These are phyloP conservation scores for Acacia crassicarpa DNA, from an alignment of 306 rosid species.

Conservation along the genomic window DNA sequence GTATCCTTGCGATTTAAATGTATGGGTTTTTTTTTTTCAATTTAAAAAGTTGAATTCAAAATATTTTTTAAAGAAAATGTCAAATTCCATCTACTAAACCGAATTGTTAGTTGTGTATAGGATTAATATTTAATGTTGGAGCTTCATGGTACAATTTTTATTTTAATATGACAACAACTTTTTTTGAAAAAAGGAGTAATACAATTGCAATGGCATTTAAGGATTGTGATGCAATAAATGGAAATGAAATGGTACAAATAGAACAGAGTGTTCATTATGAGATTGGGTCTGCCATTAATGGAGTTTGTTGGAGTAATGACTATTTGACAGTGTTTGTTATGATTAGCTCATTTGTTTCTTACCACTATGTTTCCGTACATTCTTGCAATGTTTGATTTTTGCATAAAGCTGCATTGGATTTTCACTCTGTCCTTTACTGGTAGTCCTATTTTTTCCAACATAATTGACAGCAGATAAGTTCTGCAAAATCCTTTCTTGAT, in stretches of 20 bases:
- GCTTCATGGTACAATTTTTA: background rate
- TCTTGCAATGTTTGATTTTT: background rate
- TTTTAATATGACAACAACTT: background rate
- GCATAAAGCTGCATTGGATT: background rate
- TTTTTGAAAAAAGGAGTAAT: background rate
- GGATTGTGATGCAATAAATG: background rate
- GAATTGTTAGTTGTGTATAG: conserved; percentile 1
- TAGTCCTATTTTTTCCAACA: no score
- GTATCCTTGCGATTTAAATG: background rate
- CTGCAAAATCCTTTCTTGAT: background rate
- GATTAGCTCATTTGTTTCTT: background rate
- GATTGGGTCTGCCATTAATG: conserved; percentile 1
- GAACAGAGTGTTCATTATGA: background rate
- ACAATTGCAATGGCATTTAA: background rate
- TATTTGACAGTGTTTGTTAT: background rate
- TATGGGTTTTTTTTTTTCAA: background rate
- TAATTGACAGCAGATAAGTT: no score
- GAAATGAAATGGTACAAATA: conserved; percentile 2
- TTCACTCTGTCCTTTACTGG: background rate
- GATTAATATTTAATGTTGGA: conserved; percentile 15
- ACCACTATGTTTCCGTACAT: background rate
- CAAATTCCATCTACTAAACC: background rate
- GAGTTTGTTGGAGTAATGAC: conserved; percentile 6
- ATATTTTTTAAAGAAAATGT: background rate
- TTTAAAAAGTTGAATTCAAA: background rate